Evolutionary conservation across 345 rosid species (phyloP).

Genomic region (Aurinia saxatilis): DNA sequence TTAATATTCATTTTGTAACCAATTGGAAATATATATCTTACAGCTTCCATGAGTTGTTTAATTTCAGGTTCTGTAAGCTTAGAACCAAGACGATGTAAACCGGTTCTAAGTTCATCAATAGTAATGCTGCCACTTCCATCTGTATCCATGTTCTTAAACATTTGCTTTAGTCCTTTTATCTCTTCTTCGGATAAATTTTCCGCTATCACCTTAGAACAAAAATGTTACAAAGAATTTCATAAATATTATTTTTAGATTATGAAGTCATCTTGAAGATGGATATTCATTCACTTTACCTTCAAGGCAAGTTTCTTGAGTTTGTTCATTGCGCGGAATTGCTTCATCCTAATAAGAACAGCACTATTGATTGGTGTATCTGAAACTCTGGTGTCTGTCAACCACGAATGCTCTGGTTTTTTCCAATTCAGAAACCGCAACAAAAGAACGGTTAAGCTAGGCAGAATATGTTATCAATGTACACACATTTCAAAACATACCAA

Average conservation of each 20-base stretch:
- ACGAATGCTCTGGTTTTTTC: conserved; percentile 64
- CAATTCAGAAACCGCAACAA: neutral
- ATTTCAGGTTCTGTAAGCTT: conserved; percentile 69
- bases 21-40: too few species aligned
- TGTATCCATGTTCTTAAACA: conserved; percentile 87
- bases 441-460: neutral
- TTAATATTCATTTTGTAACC: too few species aligned
- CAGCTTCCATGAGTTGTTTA: conserved; percentile 90
- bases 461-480: neutral
- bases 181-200: conserved; percentile 79
- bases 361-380: conserved; percentile 73
- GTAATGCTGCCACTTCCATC: conserved; percentile 84
- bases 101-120: conserved; percentile 63
- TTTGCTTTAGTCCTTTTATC: conserved; percentile 68
- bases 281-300: conserved; percentile 39
- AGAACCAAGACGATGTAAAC: conserved; percentile 73
- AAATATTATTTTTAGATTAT: neutral
- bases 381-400: conserved; percentile 54
- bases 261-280: neutral
- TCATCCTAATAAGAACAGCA: conserved; percentile 78
- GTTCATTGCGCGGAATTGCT: conserved; percentile 86
- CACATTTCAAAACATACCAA: conserved; percentile 38
- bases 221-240: neutral
- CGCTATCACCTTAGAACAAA: conserved; percentile 58
- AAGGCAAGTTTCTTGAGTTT: conserved; percentile 86